Base-by-base conservation (phyloP, 768 basidiomycete species). In the Suillus lakei region DNA sequence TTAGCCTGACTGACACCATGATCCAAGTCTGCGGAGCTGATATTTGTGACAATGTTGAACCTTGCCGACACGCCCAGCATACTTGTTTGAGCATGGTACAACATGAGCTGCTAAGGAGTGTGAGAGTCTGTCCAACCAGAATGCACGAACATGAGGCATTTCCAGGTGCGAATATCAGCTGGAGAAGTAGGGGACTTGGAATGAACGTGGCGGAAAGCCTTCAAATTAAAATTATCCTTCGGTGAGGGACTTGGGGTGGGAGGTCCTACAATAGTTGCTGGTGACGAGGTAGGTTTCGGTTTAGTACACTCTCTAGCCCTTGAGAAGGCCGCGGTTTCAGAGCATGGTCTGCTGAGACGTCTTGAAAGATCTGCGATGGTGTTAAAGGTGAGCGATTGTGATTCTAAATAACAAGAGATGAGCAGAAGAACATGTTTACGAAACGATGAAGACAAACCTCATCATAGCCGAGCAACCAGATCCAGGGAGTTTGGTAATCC, bases 391-490 rank as follows among this genome's bases (percentile, higher is more conserved):
- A 91, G 69, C 95, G n/a, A n/a, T n/a, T n/a, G n/a, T n/a, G 89
- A 74, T 96, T 93, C 96, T 97, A 72, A 6, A 60, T 36, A 21
- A 66, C 5, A 18, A 32, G n/a, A 59, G 39, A 66, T 39, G 50
- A 43, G 8, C 30, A 61, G 30, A 30, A 16, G 46, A 60, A 58
- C 43, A 44, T 59, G 55, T 64, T 38, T 28, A 51, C 28, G 44
- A 54, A 56, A 68, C 61, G 4, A 28, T 21, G 16, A 0, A 26
- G 46, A 63, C 81, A 64, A 67, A 93, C 95, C 88, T 99, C 98
- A 75, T 98, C 96, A 75, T 98, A 98, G 23, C 98, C 98, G 69
- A 96, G 87, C 65, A 99, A 81, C 98, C 98, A 99, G 76, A 98
- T 92, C 70, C 97, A 88, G 28, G 98, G 98, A 15, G 96, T 98